These are phyloP conservation scores for Penicillium longicatenatum DNA, from an alignment of 495 filamentous ascomycete species.

Conservation along the genomic window DNA sequence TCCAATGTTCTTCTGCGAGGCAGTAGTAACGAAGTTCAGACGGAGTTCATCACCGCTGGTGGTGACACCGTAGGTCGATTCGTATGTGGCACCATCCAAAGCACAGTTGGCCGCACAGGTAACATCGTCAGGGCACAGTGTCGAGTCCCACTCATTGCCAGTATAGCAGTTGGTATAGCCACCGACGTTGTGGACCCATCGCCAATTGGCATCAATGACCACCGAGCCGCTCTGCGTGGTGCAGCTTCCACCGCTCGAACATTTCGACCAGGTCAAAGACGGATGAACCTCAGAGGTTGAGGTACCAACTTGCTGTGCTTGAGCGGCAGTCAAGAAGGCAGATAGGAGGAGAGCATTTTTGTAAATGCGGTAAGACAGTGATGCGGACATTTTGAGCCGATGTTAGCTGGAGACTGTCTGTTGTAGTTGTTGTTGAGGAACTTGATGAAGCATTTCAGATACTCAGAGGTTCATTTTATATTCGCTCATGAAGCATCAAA, in stretches of 20 bases:
- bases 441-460: neutral
- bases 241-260: slow-evolving; percentile 54
- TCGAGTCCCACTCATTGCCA: slow-evolving; percentile 56
- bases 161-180: slow-evolving; percentile 66
- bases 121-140: slow-evolving; percentile 53
- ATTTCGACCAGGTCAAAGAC: slow-evolving; percentile 57
- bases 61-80: slow-evolving; percentile 56
- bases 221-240: slow-evolving; percentile 52
- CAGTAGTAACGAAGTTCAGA: slow-evolving; percentile 54
- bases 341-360: slow-evolving; percentile 22
- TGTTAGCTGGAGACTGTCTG: neutral
- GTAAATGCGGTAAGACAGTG: slow-evolving; percentile 26
- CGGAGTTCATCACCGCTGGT: slow-evolving; percentile 55
- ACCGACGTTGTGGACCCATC: slow-evolving; percentile 56
- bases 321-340: slow-evolving; percentile 27
- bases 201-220: slow-evolving; percentile 68
- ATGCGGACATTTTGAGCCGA: slow-evolving; percentile 19
- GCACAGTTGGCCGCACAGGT: slow-evolving; percentile 61
- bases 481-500: neutral
- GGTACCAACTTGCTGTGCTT: slow-evolving; percentile 51
- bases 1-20: slow-evolving; percentile 37
- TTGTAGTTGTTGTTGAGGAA: neutral
- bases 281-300: slow-evolving; percentile 59
- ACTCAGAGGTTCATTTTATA: slow-evolving; percentile 1
- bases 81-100: slow-evolving; percentile 62